phyloP scores from a whole-genome alignment of 2,329 filamentous ascomycete genomes.

The Phialemoniopsis sp. region DNA sequence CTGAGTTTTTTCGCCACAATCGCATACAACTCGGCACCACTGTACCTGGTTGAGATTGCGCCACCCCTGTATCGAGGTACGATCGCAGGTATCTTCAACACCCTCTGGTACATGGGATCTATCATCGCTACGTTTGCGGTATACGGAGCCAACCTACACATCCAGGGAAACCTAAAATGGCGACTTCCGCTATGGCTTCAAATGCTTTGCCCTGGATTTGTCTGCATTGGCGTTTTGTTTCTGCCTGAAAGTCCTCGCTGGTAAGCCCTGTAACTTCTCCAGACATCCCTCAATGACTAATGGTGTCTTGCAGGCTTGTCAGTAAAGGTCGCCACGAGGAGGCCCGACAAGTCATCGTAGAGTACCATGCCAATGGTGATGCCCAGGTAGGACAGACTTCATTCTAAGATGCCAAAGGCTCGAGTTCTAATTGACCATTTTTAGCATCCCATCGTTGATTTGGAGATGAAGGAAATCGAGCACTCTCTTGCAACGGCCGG shows the following conservation, averaged over 20 bases:
- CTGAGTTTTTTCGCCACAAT: slow-evolving; percentile 52
- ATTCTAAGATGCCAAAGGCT: too few relatives aligned
- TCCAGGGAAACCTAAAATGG: slow-evolving; percentile 31
- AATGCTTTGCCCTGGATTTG: slow-evolving; percentile 33
- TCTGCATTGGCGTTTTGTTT: slow-evolving; percentile 21
- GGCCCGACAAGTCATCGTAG: slow-evolving; percentile 20
- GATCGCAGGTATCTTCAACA: slow-evolving; percentile 36
- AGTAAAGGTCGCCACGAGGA: slow-evolving; percentile 10
- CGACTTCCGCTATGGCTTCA: slow-evolving; percentile 38
- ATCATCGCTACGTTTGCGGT: slow-evolving; percentile 46
- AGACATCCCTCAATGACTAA: slow-evolving; percentile 16
- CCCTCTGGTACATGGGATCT: slow-evolving; percentile 39
- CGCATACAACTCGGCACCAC: slow-evolving; percentile 50
- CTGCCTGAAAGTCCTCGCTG: slow-evolving; percentile 26
- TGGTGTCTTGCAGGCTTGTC: too few relatives aligned
- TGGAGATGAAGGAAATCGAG: slow-evolving; percentile 27
- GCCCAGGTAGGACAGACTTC: slow-evolving; percentile 28
- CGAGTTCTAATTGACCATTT: too few relatives aligned
- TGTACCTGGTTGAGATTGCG: slow-evolving; percentile 56
- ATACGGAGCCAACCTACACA: slow-evolving; percentile 32
- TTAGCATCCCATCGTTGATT: slow-evolving; percentile 17
- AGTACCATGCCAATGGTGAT: slow-evolving; percentile 32
- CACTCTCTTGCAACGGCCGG: slow-evolving; percentile 26
- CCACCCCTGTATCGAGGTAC: slow-evolving; percentile 21
- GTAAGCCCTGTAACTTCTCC: slow-evolving; percentile 6